Evolutionary conservation across 495 filamentous ascomycete genomes (phyloP).

Genomic region (Xylaria bambusicola): DNA sequence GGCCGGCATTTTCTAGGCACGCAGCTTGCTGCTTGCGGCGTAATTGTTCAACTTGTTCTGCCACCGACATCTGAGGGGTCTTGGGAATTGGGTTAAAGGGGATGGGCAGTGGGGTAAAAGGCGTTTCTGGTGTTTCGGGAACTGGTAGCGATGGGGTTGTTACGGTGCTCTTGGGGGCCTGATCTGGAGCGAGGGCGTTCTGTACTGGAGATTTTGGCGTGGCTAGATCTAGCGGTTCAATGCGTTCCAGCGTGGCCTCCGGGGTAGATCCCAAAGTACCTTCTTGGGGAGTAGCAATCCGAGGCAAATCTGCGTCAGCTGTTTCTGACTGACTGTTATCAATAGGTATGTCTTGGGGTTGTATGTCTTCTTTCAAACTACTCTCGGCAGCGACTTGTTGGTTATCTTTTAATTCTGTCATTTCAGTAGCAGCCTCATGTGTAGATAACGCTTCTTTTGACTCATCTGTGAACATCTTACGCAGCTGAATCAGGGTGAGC

Average conservation of each 20-base stretch:
- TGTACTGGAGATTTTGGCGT: constrained; percentile 42
- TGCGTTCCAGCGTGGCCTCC: constrained; percentile 49
- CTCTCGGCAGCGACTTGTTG: constrained; percentile 35
- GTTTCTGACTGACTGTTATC: constrained; percentile 20
- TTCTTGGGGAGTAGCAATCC: constrained; percentile 24
- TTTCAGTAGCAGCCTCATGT: constrained; percentile 53
- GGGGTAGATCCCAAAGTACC: constrained; percentile 19
- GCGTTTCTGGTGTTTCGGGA: constrained; percentile 5
- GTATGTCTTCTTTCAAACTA: constrained; percentile 30
- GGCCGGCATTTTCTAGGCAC: constrained; percentile 30
- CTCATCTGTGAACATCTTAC: constrained; percentile 91
- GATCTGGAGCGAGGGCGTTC: constrained; percentile 17
- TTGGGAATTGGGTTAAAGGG: constrained; percentile 9
- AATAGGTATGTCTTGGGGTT: constrained; percentile 21
- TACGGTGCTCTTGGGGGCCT: constrained; percentile 4
- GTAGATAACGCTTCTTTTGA: constrained; percentile 68
- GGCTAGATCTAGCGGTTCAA: constrained; percentile 74
- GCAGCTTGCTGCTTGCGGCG: constrained; percentile 44
- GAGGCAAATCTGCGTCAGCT: constrained; percentile 22
- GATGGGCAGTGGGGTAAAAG: constrained; percentile 14
- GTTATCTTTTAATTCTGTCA: constrained; percentile 38
- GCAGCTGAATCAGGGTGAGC: constrained; percentile 86
- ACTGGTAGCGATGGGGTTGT: constrained; percentile 10
- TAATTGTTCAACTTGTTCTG: constrained; percentile 54
- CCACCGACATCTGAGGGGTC: constrained; percentile 34